Evolutionary conservation across 345 rosid genomes (phyloP).

Genomic region (Cochlearia excelsa): DNA sequence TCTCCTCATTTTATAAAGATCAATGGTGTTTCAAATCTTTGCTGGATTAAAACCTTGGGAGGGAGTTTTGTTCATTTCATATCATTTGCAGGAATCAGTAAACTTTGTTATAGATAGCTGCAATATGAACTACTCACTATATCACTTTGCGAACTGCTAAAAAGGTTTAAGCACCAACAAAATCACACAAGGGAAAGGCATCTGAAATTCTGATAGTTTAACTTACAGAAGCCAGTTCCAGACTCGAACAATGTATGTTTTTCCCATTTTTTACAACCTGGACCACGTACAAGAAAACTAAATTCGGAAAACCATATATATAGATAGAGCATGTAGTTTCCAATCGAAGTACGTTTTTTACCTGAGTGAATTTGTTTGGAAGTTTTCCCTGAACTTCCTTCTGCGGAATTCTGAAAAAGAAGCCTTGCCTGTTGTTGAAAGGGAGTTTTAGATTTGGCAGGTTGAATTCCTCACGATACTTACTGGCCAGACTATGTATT

Average conservation of each 20-base stretch:
- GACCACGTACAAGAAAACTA: conserved; percentile 26
- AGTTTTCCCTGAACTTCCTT: conserved; percentile 88
- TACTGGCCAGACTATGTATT: conserved; percentile 85
- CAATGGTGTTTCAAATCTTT: conserved; percentile 23
- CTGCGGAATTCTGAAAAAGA: conserved; percentile 86
- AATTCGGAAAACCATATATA: conserved; percentile 28
- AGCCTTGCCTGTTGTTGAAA: conserved; percentile 96
- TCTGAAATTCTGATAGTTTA: conserved; percentile 18
- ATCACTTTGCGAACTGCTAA: conserved; percentile 17
- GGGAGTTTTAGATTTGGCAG: conserved; percentile 90
- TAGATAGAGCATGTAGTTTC: conserved; percentile 14
- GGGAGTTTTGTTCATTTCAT: conserved; percentile 11
- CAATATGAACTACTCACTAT: conserved; percentile 18
- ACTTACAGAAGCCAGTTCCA: conserved; percentile 97
- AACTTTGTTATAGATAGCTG: conserved; percentile 7
- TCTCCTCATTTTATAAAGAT: conserved; percentile 17
- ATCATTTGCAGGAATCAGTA: conserved; percentile 1
- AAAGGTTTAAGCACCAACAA: conserved; percentile 11
- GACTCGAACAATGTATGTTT: conserved; percentile 82
- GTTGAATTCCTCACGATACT: conserved; percentile 80
- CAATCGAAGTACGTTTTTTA: conserved; percentile 26
- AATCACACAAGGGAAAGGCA: conserved; percentile 13
- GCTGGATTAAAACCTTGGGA: conserved; percentile 6
- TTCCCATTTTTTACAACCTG: conserved; percentile 92
- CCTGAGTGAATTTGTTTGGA: conserved; percentile 94